phyloP scores from a whole-genome alignment of 352 stramenopile genomes.

The Thalassiosira hispida region DNA sequence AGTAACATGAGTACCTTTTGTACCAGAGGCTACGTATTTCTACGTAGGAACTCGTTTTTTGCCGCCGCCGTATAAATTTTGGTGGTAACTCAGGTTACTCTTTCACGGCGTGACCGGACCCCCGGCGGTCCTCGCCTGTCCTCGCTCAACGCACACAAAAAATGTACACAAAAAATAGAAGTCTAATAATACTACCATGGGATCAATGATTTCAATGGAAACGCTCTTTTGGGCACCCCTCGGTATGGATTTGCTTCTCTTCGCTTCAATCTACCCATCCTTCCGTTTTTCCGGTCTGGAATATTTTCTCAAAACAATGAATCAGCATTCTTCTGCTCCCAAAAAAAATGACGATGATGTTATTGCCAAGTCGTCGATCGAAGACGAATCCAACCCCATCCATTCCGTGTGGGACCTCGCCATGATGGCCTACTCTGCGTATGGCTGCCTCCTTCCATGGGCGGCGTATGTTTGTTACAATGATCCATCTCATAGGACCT shows the following conservation, averaged over 20 bases:
- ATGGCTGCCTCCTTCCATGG: conserved; percentile 30
- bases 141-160: no score
- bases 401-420: conserved; percentile 34
- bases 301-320: conserved; percentile 17
- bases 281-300: conserved; percentile 15
- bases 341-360: conserved; percentile 15
- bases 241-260: conserved; percentile 19
- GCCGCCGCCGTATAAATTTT: no score
- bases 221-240: conserved; percentile 30
- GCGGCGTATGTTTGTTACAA: conserved; percentile 27
- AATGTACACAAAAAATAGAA: no score
- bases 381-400: conserved; percentile 20
- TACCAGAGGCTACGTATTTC: no score
- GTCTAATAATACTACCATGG: no score
- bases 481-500: conserved; percentile 15
- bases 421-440: conserved; percentile 35
- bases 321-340: conserved; percentile 9
- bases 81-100: no score
- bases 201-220: conserved; percentile 27
- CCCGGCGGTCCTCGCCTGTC: no score
- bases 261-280: conserved; percentile 18
- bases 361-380: neutral
- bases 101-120: no score
- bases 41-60: no score
- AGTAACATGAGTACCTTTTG: no score